Conservation (phyloP, 1,284 basidiomycete species). For the Vanrija sp. region DNA sequence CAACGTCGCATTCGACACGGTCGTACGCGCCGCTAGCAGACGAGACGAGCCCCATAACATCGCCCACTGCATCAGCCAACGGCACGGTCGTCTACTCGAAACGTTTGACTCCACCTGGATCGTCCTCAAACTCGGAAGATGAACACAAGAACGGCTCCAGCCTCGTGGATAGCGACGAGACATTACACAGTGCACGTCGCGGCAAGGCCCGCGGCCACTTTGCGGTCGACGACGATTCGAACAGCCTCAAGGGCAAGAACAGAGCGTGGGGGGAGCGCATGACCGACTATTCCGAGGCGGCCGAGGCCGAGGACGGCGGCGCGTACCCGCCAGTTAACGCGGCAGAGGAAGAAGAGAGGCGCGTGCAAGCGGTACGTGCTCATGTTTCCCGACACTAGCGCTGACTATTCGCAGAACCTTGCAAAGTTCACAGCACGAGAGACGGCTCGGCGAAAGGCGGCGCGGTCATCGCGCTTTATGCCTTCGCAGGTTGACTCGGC, state of each 20-base stretch:
- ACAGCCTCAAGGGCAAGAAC: constrained; percentile 29
- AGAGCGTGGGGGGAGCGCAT: constrained; percentile 31
- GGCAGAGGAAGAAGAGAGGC: constrained; percentile 40
- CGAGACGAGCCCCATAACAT: constrained; percentile 31
- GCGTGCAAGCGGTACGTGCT: constrained; percentile 43
- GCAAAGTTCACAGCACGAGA: constrained; percentile 44
- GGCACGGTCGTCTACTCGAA: constrained; percentile 37
- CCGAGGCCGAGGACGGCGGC: constrained; percentile 9
- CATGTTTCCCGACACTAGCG: background rate
- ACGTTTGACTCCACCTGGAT: constrained; percentile 1
- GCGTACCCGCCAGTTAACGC: constrained; percentile 42
- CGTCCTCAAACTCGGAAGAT: constrained; percentile 3
- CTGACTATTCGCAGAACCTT: constrained; percentile 34
- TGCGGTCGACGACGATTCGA: constrained; percentile 14
- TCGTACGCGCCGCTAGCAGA: constrained; percentile 40
- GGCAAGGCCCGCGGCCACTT: constrained; percentile 11
- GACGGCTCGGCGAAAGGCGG: constrained; percentile 39
- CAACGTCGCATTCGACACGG: constrained; percentile 12
- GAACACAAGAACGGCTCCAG: constrained; percentile 1
- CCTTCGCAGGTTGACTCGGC: constrained; percentile 16
- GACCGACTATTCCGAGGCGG: constrained; percentile 5
- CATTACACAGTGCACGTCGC: constrained; percentile 16
- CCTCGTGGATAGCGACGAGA: constrained; percentile 26
- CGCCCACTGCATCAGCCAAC: constrained; percentile 26
- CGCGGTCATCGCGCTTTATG: constrained; percentile 29